phyloP scores from a whole-genome alignment of 495 filamentous ascomycete species.

The Talaromyces trachyspermus region DNA sequence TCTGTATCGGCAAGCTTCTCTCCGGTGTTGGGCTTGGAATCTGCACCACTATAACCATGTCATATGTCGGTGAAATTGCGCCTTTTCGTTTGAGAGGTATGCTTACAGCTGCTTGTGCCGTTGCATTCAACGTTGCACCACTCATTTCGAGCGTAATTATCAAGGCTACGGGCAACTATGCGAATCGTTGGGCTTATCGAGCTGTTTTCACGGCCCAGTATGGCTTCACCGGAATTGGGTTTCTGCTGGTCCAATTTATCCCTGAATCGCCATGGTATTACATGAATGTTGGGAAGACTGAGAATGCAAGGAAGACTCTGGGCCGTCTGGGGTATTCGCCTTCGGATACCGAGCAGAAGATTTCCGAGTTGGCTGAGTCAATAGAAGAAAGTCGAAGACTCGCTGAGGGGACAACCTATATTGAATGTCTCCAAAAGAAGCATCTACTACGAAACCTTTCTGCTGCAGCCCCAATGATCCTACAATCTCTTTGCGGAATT shows the following conservation, averaged over 20 bases:
- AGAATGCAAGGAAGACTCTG: too few relatives aligned
- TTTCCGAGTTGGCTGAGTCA: background rate
- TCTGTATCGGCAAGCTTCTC: slow-evolving; percentile 26
- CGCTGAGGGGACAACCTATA: slow-evolving; percentile 26
- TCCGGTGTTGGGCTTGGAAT: slow-evolving; percentile 23
- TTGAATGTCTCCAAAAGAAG: slow-evolving; percentile 26
- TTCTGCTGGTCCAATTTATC: background rate
- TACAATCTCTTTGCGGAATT: slow-evolving; percentile 24
- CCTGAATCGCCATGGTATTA: background rate
- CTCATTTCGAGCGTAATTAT: slow-evolving; percentile 21
- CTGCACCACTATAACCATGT: slow-evolving; percentile 16
- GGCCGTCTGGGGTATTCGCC: too few relatives aligned
- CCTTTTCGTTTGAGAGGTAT: slow-evolving; percentile 23
- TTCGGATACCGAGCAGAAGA: background rate
- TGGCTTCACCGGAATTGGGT: slow-evolving; percentile 15
- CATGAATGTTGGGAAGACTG: too few relatives aligned
- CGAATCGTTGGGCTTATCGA: slow-evolving; percentile 25
- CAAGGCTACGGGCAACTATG: slow-evolving; percentile 15
- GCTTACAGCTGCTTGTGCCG: slow-evolving; percentile 16
- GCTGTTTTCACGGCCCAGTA: slow-evolving; percentile 24
- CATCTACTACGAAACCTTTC: slow-evolving; percentile 29
- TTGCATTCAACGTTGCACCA: slow-evolving; percentile 22
- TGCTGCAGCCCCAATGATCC: slow-evolving; percentile 22
- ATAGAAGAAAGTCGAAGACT: slow-evolving; percentile 19
- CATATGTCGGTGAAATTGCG: slow-evolving; percentile 26